These are phyloP conservation scores for Neltuma alba DNA, from an alignment of 306 rosid species.

Conservation along the genomic window DNA sequence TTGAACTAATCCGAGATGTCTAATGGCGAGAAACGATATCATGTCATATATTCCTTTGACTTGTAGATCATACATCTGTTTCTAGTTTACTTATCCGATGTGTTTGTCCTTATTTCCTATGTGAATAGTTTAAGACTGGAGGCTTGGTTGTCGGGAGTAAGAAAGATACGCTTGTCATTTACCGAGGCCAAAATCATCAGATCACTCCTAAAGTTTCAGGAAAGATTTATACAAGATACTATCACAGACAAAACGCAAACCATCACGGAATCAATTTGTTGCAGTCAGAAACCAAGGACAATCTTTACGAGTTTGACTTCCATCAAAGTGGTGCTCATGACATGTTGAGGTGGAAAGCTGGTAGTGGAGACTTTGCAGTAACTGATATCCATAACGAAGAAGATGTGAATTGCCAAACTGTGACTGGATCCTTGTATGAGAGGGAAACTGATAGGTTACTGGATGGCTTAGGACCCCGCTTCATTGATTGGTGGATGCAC, in stretches of 20 bases:
- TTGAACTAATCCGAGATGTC: background rate
- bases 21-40: background rate
- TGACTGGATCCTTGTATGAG: slow-evolving; percentile 63
- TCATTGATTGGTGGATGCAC: slow-evolving; percentile 91
- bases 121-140: slow-evolving; percentile 73
- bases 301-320: slow-evolving; percentile 25
- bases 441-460: slow-evolving; percentile 82
- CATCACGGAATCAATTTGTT: slow-evolving; percentile 27
- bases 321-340: slow-evolving; percentile 32
- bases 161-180: slow-evolving; percentile 72
- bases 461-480: slow-evolving; percentile 89
- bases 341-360: slow-evolving; percentile 31
- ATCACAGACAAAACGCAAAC: slow-evolving; percentile 31
- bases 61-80: slow-evolving; percentile 1
- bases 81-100: slow-evolving; percentile 23
- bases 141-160: slow-evolving; percentile 83
- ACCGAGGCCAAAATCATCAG: slow-evolving; percentile 60
- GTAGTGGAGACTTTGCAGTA: slow-evolving; percentile 30
- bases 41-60: background rate
- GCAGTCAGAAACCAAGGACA: slow-evolving; percentile 33
- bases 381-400: slow-evolving; percentile 13
- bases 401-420: slow-evolving; percentile 37
- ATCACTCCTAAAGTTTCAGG: slow-evolving; percentile 33
- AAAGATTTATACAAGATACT: slow-evolving; percentile 33
- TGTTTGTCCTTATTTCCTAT: slow-evolving; percentile 33